Conservation (phyloP, 768 basidiomycete species). For the Phylloporus arenicola region DNA sequence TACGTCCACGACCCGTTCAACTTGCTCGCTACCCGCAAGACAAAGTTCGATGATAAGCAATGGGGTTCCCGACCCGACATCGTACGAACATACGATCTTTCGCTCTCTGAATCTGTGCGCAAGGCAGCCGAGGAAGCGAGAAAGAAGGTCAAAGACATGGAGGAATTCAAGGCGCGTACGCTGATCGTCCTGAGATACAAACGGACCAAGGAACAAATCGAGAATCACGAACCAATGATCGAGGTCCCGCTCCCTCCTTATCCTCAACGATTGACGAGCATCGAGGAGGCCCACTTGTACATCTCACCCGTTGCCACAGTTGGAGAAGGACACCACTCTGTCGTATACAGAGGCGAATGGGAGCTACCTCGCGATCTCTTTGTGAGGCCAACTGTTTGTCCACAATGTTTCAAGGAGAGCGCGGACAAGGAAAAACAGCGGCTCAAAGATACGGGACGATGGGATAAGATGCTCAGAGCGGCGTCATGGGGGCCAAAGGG, state of each 20-base stretch:
- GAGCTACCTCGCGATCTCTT: slow-evolving; percentile 45
- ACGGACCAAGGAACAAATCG: slow-evolving; percentile 16
- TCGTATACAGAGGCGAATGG: slow-evolving; percentile 46
- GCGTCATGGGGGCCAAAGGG: slow-evolving; percentile 11
- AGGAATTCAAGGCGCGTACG: slow-evolving; percentile 12
- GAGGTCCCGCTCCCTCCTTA: slow-evolving; percentile 29
- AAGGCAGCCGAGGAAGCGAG: slow-evolving; percentile 1
- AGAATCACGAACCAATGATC: slow-evolving; percentile 23
- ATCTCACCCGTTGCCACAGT: slow-evolving; percentile 33
- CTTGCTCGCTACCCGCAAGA: slow-evolving; percentile 21
- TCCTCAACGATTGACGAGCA: slow-evolving; percentile 15
- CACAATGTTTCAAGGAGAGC: slow-evolving; percentile 33
- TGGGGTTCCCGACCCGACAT: slow-evolving; percentile 32
- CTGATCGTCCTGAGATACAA: slow-evolving; percentile 19
- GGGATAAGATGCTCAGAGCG: slow-evolving; percentile 15
- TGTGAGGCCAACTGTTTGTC: slow-evolving; percentile 33
- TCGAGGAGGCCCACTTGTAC: slow-evolving; percentile 45
- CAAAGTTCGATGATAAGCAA: neutral
- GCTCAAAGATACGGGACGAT: slow-evolving; percentile 21
- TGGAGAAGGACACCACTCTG: slow-evolving; percentile 50
- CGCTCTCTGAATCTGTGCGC: neutral
- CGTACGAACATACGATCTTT: slow-evolving; percentile 29
- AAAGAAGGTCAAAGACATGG: slow-evolving; percentile 6
- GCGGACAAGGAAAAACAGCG: slow-evolving; percentile 17
- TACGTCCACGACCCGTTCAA: slow-evolving; percentile 42